Conservation (phyloP, 2,329 filamentous ascomycete genomes). For the Fusarium sp. region DNA sequence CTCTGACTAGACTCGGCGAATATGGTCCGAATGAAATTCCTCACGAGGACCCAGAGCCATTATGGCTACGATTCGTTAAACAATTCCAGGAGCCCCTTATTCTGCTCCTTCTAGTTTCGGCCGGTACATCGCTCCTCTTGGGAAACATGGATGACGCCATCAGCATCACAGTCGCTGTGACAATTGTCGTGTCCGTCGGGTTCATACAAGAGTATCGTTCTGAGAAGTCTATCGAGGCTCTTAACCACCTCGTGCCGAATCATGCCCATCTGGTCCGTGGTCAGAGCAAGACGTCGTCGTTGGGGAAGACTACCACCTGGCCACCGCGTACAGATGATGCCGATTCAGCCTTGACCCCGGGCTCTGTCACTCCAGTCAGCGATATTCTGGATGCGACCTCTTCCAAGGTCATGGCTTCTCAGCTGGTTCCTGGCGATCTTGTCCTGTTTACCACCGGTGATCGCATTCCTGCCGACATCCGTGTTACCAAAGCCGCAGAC, state of each 20-base stretch:
- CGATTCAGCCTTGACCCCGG: constrained; percentile 55
- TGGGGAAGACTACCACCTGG: constrained; percentile 57
- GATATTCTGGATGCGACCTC: constrained; percentile 77
- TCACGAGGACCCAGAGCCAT: constrained; percentile 89
- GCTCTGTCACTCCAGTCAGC: constrained; percentile 69
- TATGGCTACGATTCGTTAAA: constrained; percentile 95
- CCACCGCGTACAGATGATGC: constrained; percentile 57
- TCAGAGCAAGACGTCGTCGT: constrained; percentile 47
- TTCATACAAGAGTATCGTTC: constrained; percentile 98
- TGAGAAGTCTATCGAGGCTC: constrained; percentile 94
- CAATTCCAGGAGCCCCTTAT: constrained; percentile 98
- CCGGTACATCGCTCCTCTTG: constrained; percentile 86
- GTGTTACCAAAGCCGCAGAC: constrained; percentile 90
- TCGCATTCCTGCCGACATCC: constrained; percentile 93
- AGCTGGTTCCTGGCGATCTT: constrained; percentile 91
- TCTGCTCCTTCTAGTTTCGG: constrained; percentile 87
- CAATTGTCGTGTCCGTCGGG: constrained; percentile 94
- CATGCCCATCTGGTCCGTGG: constrained; percentile 92
- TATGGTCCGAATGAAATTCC: constrained; percentile 95
- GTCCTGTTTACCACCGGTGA: constrained; percentile 96
- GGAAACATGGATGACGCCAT: constrained; percentile 95
- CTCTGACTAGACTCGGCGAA: constrained; percentile 79
- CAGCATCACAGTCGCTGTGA: constrained; percentile 95
- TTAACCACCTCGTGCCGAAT: constrained; percentile 94
- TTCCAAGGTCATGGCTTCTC: constrained; percentile 84